Base-by-base conservation (phyloP, 139 green algal genomes). In the Chlamydomonas eustigma region DNA sequence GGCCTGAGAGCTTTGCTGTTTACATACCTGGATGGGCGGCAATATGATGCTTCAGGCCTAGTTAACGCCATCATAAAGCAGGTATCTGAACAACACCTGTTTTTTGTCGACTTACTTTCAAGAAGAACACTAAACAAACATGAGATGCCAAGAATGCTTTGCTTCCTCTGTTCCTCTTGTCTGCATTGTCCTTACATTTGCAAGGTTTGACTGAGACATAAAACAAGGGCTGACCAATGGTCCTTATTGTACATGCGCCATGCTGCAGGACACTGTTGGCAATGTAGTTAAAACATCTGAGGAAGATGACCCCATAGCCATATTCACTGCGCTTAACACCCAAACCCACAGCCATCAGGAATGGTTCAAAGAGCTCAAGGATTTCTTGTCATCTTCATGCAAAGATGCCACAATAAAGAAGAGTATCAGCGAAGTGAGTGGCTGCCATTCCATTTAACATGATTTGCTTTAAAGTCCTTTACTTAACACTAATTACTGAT, bases 251-350 rank as follows among this genome's bases (percentile, higher is more conserved):
- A n/a, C n/a, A n/a, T n/a, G n/a, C n/a, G n/a, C n/a, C n/a, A n/a
- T n/a, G n/a, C n/a, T n/a, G 50, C 81, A 92, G 86, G 81, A 51
- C 24, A 87, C 74, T 18, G 91, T 97, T 18, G 93, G 92, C 35
- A 92, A 80, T 2, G 91, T 97, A 22, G 85, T 98, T 52, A 97
- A 97, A 74, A 91, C 87, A 3, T 81, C 78, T 0, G 87, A 91
- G 35, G 93, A 95, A 8, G 90, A 92, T 2, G 90, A 93, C 76
- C 88, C 92, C 44, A 91, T 97, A 33, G 93, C 89, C 1, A 58
- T 97, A 2, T 78, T 90, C 36, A 92, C 87, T 0, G 88, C 86
- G 25, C 80, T 97, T 24, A 90, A 84, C 72, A 81, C 90, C 36
- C 12, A 70, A 24, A 69, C 50, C 2, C 79, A 94, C 68, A 31